These are phyloP conservation scores for Penicillium sp. DNA, from an alignment of 2,329 filamentous ascomycete species.

Conservation along the genomic window DNA sequence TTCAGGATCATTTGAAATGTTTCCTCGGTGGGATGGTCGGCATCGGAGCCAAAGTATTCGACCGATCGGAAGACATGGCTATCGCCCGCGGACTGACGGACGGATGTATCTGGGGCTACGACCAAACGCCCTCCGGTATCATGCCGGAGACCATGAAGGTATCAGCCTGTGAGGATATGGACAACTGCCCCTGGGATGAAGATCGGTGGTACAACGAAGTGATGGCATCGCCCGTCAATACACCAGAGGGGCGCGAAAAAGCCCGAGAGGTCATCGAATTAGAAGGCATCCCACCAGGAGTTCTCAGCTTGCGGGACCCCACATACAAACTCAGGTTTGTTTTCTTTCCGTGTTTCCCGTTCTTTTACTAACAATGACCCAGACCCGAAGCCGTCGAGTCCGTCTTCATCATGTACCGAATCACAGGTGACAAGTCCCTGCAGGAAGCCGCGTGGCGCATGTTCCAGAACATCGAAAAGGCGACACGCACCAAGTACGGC, in stretches of 20 bases:
- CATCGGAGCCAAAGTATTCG: slow-evolving; percentile 55
- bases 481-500: slow-evolving; percentile 42
- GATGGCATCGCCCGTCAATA: slow-evolving; percentile 17
- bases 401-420: slow-evolving; percentile 58
- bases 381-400: slow-evolving; percentile 57
- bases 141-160: slow-evolving; percentile 59
- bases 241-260: slow-evolving; percentile 14
- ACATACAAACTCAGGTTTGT: slow-evolving; percentile 32
- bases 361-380: slow-evolving; percentile 1
- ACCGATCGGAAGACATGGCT: slow-evolving; percentile 50
- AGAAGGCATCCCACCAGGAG: slow-evolving; percentile 26
- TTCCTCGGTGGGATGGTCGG: slow-evolving; percentile 60
- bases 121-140: slow-evolving; percentile 53
- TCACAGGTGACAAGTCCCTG: slow-evolving; percentile 51
- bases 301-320: slow-evolving; percentile 25
- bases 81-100: slow-evolving; percentile 56
- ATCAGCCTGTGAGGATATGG: slow-evolving; percentile 45
- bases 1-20: slow-evolving; percentile 57
- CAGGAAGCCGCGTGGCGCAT: slow-evolving; percentile 49
- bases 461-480: slow-evolving; percentile 46
- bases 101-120: slow-evolving; percentile 60
- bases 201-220: slow-evolving; percentile 35
- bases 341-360: not conserved
- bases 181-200: slow-evolving; percentile 53
- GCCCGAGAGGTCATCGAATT: slow-evolving; percentile 20